Evolutionary conservation across 2,329 filamentous ascomycete species (phyloP).

Genomic region (Tolypocladium album): DNA sequence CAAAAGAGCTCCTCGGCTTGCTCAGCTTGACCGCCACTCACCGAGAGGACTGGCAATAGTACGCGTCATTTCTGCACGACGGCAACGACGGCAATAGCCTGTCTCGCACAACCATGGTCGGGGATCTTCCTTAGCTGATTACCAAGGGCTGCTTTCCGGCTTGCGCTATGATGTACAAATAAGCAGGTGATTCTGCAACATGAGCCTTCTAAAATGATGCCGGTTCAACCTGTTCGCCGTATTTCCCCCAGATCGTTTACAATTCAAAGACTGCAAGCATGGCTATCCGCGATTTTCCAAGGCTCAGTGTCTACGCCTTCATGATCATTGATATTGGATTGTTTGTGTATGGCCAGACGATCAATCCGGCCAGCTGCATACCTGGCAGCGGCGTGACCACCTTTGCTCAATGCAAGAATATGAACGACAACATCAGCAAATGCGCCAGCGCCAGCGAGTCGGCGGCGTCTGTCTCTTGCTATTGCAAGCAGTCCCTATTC

Average conservation of each 20-base stretch:
- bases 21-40: background rate
- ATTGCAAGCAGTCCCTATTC: background rate
- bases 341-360: background rate
- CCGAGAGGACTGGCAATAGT: background rate
- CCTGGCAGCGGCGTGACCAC: background rate
- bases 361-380: background rate
- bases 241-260: background rate
- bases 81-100: background rate
- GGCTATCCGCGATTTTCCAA: background rate
- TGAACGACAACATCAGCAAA: background rate
- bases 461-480: background rate
- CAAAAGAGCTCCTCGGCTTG: background rate
- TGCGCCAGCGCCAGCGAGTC: background rate
- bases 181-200: background rate
- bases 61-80: background rate
- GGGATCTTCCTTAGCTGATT: too few species aligned
- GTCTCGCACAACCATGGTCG: background rate
- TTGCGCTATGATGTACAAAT: background rate
- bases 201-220: too few species aligned
- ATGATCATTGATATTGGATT: background rate
- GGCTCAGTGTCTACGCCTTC: background rate
- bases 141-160: background rate
- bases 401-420: background rate
- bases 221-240: too few species aligned
- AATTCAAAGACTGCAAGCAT: background rate